Base-by-base conservation (phyloP, 257 asterid species). In the Nicotiana benthamiana region DNA sequence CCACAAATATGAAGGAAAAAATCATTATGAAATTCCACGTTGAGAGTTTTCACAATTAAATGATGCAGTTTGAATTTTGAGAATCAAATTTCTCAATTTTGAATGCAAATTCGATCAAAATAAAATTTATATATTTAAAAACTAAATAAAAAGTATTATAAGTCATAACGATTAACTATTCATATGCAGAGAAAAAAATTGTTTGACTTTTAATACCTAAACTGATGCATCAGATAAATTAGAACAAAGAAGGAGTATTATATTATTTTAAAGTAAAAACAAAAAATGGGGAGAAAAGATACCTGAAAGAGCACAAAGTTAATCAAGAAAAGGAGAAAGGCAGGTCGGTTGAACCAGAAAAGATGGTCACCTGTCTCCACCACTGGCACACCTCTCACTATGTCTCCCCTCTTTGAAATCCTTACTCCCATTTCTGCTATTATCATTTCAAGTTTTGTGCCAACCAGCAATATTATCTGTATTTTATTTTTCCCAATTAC, bases 291-390 rank as follows among this genome's bases (percentile, higher is more conserved):
- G 2, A 20, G 4, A 4, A 27, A 75, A 30, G 18, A 7, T 40
- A 81, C 83, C 80, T 53, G 79, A 72, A 81, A 81, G 74, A 81
- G 83, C 1, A 81, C 83, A 72, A 81, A 81, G 46, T 68, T 52
- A 17, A 81, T 57, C 62, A 81, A 81, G 63, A 81, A 72, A 22
- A 81, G 53, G 2, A 81, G 5, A 26, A 81, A 32, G 15, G n/a
- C 43, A 36, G 83, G 83, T 56, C 80, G 80, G 27, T 81, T 81
- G 66, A 81, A 81, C 83, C 83, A 81, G 53, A 81, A 81, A 43
- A 81, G 80, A 34, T 81, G 67, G 36, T 81, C 83, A 2, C 83
- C 83, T 5, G 48, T 76, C 75, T 81, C 60, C 63, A 81, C 83
- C 74, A 81, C 61, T 11, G 80, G 80, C 17, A 77, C 54, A 24